A percentile compares a stretch with the other conserved stretches of the same genome.
These are phyloP conservation scores for Pleurotus tuber-regium DNA, from an alignment of 768 basidiomycete genomes.

Conservation along the genomic window DNA sequence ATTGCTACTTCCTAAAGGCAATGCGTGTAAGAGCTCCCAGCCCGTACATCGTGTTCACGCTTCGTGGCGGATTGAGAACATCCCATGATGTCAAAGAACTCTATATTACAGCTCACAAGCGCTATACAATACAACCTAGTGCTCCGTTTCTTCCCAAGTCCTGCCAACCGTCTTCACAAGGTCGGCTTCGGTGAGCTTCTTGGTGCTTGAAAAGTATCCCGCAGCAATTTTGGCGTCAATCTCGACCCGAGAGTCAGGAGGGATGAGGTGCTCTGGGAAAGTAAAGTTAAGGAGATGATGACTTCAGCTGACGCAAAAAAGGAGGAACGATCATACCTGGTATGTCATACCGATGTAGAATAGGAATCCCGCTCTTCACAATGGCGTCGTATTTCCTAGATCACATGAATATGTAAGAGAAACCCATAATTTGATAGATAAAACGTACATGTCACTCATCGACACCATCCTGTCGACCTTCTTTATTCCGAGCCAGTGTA, in stretches of 20 bases:
- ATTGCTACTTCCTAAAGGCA: too few relatives aligned
- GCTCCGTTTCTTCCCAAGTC: constrained; percentile 89
- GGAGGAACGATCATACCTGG: too few relatives aligned
- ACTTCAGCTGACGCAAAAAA: too few relatives aligned
- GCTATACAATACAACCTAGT: too few relatives aligned
- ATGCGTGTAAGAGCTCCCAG: too few relatives aligned
- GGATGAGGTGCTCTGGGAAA: constrained; percentile 73
- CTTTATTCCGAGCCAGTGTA: constrained; percentile 92
- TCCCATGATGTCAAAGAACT: too few relatives aligned
- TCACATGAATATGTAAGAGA: not conserved
- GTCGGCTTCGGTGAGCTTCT: constrained; percentile 75
- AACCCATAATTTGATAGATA: not conserved
- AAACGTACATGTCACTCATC: constrained; percentile 83
- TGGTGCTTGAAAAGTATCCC: constrained; percentile 86
- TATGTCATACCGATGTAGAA: constrained; percentile 80
- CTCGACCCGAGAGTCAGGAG: constrained; percentile 87
- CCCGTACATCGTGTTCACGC: too few relatives aligned
- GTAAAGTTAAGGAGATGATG: too few relatives aligned
- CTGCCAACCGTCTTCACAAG: constrained; percentile 83
- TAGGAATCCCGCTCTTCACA: constrained; percentile 82
- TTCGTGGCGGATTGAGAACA: too few relatives aligned
- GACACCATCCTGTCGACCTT: constrained; percentile 89
- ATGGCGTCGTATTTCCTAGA: constrained; percentile 93
- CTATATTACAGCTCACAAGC: too few relatives aligned
- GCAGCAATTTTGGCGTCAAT: constrained; percentile 96